These are phyloP conservation scores for Elsinoe arachidis DNA, from an alignment of 2,329 filamentous ascomycete genomes.

Conservation along the genomic window DNA sequence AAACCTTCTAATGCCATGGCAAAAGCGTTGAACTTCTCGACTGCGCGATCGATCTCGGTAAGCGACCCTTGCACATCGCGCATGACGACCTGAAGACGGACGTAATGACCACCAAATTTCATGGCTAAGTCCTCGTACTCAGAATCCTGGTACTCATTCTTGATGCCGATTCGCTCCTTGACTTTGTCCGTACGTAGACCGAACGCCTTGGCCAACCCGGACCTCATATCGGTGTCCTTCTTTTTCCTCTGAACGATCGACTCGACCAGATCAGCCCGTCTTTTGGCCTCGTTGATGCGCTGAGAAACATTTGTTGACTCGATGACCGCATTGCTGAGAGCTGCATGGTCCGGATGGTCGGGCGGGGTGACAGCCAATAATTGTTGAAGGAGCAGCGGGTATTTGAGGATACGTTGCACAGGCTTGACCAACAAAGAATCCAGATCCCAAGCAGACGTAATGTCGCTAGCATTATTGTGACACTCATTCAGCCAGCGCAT, in stretches of 20 bases:
- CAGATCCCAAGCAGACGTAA: slow-evolving; percentile 89
- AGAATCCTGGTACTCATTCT: slow-evolving; percentile 65
- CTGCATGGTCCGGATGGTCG: slow-evolving; percentile 70
- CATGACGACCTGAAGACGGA: slow-evolving; percentile 83
- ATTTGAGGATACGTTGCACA: slow-evolving; percentile 88
- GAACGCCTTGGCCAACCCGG: slow-evolving; percentile 81
- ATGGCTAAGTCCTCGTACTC: slow-evolving; percentile 74
- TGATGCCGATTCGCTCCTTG: slow-evolving; percentile 59
- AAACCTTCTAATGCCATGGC: slow-evolving; percentile 75
- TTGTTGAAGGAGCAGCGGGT: slow-evolving; percentile 75
- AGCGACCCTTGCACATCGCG: slow-evolving; percentile 92
- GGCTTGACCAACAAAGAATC: slow-evolving; percentile 97
- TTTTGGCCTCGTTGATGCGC: slow-evolving; percentile 88
- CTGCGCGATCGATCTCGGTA: slow-evolving; percentile 67
- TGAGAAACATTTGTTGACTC: slow-evolving; percentile 55
- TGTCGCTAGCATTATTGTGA: slow-evolving; percentile 80
- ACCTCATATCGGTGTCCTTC: slow-evolving; percentile 79
- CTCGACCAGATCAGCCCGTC: slow-evolving; percentile 84
- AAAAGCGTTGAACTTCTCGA: slow-evolving; percentile 72
- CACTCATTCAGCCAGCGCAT: slow-evolving; percentile 85
- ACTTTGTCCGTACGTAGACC: slow-evolving; percentile 81
- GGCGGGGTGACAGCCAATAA: slow-evolving; percentile 69
- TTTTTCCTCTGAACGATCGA: slow-evolving; percentile 78
- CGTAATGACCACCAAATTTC: slow-evolving; percentile 84
- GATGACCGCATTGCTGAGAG: slow-evolving; percentile 63